Conservation (phyloP, 2,329 filamentous ascomycete genomes). For the Fusarium newnesense region DNA sequence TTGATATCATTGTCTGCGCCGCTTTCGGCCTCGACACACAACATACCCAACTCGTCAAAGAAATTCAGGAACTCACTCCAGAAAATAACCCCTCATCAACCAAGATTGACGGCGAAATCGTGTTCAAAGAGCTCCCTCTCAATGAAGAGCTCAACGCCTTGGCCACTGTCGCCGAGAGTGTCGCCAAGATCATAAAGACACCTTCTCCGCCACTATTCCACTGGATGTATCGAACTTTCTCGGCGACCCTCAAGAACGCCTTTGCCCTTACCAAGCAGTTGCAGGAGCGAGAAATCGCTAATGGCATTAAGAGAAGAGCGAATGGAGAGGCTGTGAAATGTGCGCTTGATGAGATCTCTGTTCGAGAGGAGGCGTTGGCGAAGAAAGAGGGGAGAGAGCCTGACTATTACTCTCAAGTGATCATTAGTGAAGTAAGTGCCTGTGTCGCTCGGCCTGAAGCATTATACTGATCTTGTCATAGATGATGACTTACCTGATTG, state of each 20-base stretch:
- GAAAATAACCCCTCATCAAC: fast-evolving
- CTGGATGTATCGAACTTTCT: conserved; percentile 15
- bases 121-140: conserved; percentile 1
- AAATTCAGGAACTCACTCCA: background rate
- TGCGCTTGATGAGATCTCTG: conserved; percentile 19
- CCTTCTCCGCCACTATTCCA: conserved; percentile 11
- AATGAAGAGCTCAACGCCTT: conserved; percentile 19
- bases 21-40: conserved; percentile 12
- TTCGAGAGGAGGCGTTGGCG: conserved; percentile 20
- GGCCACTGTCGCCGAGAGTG: background rate
- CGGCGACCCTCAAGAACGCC: background rate
- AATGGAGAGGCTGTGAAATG: conserved; percentile 19
- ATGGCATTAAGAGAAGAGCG: conserved; percentile 4
- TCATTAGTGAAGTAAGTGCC: conserved; percentile 15
- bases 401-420: conserved; percentile 13
- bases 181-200: conserved; percentile 15
- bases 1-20: conserved; percentile 23
- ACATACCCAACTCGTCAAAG: conserved; percentile 15
- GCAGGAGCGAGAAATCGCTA: conserved; percentile 2
- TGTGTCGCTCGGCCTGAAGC: fast-evolving
- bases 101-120: background rate
- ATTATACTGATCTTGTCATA: background rate
- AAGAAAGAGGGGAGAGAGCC: conserved; percentile 22
- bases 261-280: background rate
- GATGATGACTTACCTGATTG: conserved; percentile 25